phyloP scores from a whole-genome alignment of 164 flowering plant genomes.

The Annona squamosa region DNA sequence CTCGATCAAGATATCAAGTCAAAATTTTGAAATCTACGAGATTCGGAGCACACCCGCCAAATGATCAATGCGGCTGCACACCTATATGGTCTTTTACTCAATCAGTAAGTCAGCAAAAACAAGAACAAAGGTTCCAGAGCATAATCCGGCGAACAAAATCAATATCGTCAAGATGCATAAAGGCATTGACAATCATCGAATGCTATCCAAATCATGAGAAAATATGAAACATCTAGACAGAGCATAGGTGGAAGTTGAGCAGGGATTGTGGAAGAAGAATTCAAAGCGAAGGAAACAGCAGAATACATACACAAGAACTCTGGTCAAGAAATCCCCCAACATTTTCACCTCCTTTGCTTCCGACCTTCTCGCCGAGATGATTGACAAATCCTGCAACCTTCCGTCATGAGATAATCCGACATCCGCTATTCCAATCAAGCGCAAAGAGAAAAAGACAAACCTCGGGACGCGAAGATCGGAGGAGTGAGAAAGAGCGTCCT shows the following conservation, averaged over 20 bases:
- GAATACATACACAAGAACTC: conserved; percentile 47
- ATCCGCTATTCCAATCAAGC: background rate
- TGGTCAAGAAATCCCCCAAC: conserved; percentile 59
- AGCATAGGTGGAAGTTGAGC: background rate
- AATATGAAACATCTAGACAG: background rate
- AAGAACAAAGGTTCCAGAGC: background rate
- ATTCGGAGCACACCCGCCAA: background rate
- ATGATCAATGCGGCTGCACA: no score
- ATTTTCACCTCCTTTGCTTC: conserved; percentile 24
- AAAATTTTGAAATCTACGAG: background rate
- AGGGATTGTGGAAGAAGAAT: background rate
- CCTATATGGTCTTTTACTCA: background rate
- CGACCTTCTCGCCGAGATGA: background rate
- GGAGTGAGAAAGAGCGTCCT: background rate
- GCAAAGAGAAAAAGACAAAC: background rate
- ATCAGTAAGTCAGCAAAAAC: background rate
- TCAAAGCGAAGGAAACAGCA: no score
- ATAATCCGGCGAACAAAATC: background rate
- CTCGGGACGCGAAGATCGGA: background rate
- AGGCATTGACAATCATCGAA: background rate
- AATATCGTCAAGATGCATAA: background rate
- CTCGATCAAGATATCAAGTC: background rate
- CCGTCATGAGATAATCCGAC: background rate
- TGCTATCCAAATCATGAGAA: background rate
- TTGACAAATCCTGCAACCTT: conserved; percentile 1